Conservation (phyloP, 2,329 filamentous ascomycete species). For the Pochonia chlamydosporia region DNA sequence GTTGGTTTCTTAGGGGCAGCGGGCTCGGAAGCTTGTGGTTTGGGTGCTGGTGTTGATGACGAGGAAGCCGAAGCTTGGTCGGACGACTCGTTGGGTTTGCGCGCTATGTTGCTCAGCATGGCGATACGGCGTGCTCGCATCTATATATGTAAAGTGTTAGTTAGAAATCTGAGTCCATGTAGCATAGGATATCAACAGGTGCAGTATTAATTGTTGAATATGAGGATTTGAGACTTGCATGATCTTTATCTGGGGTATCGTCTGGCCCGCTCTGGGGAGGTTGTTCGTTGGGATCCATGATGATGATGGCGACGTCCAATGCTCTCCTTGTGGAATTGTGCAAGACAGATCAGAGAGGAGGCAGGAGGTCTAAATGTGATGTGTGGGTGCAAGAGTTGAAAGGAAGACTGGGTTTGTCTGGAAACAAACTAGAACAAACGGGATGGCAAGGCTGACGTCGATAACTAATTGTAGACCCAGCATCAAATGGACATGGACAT, state of each 20-base stretch:
- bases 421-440: neutral
- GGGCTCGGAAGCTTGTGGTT: slow-evolving; percentile 18
- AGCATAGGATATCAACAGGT: neutral
- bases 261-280: slow-evolving; percentile 29
- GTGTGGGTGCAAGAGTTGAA: neutral
- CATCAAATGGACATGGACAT: too few species aligned
- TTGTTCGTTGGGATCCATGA: slow-evolving; percentile 43
- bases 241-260: slow-evolving; percentile 53
- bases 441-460: slow-evolving; percentile 9
- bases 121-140: slow-evolving; percentile 45
- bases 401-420: too few species aligned
- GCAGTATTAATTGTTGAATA: too few species aligned
- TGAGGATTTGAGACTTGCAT: slow-evolving; percentile 38
- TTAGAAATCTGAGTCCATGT: neutral
- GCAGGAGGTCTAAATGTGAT: slow-evolving; percentile 1
- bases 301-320: slow-evolving; percentile 21
- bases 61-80: slow-evolving; percentile 19
- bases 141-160: slow-evolving; percentile 18
- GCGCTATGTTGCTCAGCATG: slow-evolving; percentile 36
- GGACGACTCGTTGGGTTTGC: slow-evolving; percentile 25
- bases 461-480: neutral
- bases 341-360: neutral
- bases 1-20: slow-evolving; percentile 20
- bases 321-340: neutral
- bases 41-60: slow-evolving; percentile 19